phyloP scores from a whole-genome alignment of 2,329 filamentous ascomycete genomes.

The Fonsecaea nubica region DNA sequence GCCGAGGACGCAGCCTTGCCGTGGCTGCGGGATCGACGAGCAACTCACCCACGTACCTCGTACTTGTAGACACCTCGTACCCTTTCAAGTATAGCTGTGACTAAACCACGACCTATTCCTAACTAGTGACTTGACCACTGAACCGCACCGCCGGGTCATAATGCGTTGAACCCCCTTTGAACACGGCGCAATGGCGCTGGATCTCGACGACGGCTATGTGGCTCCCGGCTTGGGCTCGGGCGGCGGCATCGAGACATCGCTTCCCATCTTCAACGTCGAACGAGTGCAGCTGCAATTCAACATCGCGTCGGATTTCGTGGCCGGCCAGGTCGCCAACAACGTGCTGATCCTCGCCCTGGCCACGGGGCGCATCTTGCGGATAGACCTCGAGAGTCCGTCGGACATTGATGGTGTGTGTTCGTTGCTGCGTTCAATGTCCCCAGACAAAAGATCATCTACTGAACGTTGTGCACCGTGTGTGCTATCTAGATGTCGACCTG shows the following conservation, averaged over 20 bases:
- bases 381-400: constrained; percentile 89
- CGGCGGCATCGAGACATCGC: constrained; percentile 61
- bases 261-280: constrained; percentile 95
- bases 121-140: neutral
- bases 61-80: too few species aligned
- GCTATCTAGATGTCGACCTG: constrained; percentile 81
- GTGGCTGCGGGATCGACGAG: neutral
- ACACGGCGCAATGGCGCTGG: constrained; percentile 68
- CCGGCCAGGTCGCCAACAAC: constrained; percentile 96
- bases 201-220: constrained; percentile 74
- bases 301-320: constrained; percentile 92
- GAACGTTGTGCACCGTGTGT: constrained; percentile 7
- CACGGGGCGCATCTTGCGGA: constrained; percentile 88
- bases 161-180: constrained; percentile 25
- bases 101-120: neutral
- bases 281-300: constrained; percentile 92
- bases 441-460: too few species aligned
- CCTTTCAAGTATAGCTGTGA: neutral
- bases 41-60: neutral
- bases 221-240: constrained; percentile 68
- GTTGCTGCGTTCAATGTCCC: too few species aligned
- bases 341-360: constrained; percentile 90
- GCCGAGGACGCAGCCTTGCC: neutral
- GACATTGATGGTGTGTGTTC: constrained; percentile 80
- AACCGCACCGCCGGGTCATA: neutral